Conservation (phyloP, 495 filamentous ascomycete genomes). For the Delitschia confertaspora region DNA sequence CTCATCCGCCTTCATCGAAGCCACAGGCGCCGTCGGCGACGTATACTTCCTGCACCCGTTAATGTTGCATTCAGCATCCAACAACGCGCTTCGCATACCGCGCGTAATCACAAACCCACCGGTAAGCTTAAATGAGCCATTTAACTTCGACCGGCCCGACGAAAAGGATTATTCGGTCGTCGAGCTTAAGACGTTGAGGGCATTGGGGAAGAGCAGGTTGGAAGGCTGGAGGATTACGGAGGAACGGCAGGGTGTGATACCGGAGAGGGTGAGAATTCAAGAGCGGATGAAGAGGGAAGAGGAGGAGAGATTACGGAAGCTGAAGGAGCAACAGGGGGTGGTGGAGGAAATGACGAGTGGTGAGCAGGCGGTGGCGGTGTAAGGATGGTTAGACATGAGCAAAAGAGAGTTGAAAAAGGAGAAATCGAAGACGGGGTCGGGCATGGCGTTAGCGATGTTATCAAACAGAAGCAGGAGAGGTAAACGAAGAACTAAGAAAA, state of each 20-base stretch:
- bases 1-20: slow-evolving; percentile 53
- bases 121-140: slow-evolving; percentile 53
- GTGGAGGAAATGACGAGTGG: not conserved
- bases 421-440: too few species aligned
- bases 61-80: slow-evolving; percentile 61
- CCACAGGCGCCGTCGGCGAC: slow-evolving; percentile 55
- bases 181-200: slow-evolving; percentile 55
- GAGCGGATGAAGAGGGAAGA: slow-evolving; percentile 43
- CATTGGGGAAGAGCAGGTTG: slow-evolving; percentile 50
- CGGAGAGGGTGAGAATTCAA: slow-evolving; percentile 41
- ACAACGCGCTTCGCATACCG: slow-evolving; percentile 49
- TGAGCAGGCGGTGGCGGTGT: too few species aligned
- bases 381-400: too few species aligned
- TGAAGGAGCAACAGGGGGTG: slow-evolving; percentile 9
- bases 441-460: too few species aligned
- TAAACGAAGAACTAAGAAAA: too few species aligned
- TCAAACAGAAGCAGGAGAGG: too few species aligned
- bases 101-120: slow-evolving; percentile 69
- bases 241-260: slow-evolving; percentile 43
- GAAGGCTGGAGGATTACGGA: slow-evolving; percentile 53
- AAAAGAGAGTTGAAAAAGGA: too few species aligned
- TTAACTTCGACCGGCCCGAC: slow-evolving; percentile 55
- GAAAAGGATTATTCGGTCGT: slow-evolving; percentile 54
- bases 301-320: slow-evolving; percentile 27
- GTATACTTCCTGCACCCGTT: slow-evolving; percentile 63